These are phyloP conservation scores for Parmelia sp. DNA, from an alignment of 495 filamentous ascomycete species.

Conservation along the genomic window DNA sequence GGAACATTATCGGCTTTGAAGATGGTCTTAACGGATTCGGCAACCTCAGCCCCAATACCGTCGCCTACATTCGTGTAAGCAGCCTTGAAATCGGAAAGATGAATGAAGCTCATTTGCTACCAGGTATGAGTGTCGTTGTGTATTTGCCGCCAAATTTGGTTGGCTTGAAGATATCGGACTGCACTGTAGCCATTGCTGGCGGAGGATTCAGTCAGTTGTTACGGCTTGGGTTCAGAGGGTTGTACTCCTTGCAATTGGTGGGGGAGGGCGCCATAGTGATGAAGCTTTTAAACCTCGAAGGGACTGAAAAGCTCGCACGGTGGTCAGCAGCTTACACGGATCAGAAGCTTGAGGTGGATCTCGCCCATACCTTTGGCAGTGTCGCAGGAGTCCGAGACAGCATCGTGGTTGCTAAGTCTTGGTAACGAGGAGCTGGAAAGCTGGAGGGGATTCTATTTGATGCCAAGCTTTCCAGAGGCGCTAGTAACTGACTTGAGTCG, in stretches of 20 bases:
- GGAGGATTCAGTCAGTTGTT: neutral
- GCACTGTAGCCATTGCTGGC: slow-evolving; percentile 64
- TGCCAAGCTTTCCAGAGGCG: neutral
- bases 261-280: slow-evolving; percentile 34
- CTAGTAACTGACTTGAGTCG: neutral
- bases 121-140: slow-evolving; percentile 95
- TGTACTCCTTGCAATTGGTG: slow-evolving; percentile 41
- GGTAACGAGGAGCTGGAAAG: too few relatives aligned
- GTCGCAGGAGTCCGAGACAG: slow-evolving; percentile 8
- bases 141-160: slow-evolving; percentile 99
- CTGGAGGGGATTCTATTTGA: too few relatives aligned
- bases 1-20: slow-evolving; percentile 99
- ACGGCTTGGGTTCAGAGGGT: slow-evolving; percentile 1
- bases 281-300: slow-evolving; percentile 38
- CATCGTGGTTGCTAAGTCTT: slow-evolving; percentile 14
- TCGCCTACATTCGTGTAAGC: slow-evolving; percentile 54
- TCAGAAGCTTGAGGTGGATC: neutral
- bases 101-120: slow-evolving; percentile 33
- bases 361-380: slow-evolving; percentile 33
- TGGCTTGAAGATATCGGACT: slow-evolving; percentile 91
- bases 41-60: slow-evolving; percentile 96
- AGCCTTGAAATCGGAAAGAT: slow-evolving; percentile 12
- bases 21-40: slow-evolving; percentile 95
- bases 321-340: neutral
- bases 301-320: slow-evolving; percentile 29